phyloP scores from a whole-genome alignment of 805 yeast genomes.

The Saccharomycopsis olivae region DNA sequence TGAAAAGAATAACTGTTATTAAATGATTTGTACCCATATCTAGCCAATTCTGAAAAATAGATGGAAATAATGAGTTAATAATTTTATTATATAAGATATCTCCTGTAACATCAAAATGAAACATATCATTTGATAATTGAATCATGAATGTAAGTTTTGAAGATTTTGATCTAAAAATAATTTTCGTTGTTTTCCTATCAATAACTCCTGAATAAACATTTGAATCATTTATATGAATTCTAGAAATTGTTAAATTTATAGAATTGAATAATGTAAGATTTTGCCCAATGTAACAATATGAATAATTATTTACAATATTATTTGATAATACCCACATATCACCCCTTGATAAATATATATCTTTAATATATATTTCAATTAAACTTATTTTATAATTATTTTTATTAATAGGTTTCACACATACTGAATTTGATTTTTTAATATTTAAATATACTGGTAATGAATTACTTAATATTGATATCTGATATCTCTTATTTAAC shows the following conservation, averaged over 20 bases:
- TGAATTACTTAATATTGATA: slow-evolving; percentile 52
- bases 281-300: slow-evolving; percentile 25
- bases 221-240: slow-evolving; percentile 53
- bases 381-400: slow-evolving; percentile 62
- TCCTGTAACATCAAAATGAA: slow-evolving; percentile 96
- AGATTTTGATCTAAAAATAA: slow-evolving; percentile 85
- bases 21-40: slow-evolving; percentile 81
- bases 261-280: slow-evolving; percentile 48
- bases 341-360: slow-evolving; percentile 73
- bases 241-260: slow-evolving; percentile 53
- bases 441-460: slow-evolving; percentile 52
- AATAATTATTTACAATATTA: slow-evolving; percentile 56
- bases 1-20: slow-evolving; percentile 80
- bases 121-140: slow-evolving; percentile 92
- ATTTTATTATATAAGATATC: slow-evolving; percentile 88
- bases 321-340: slow-evolving; percentile 85
- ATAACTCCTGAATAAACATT: slow-evolving; percentile 68
- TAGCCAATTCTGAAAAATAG: slow-evolving; percentile 80
- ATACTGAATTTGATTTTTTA: slow-evolving; percentile 56
- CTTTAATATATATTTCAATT: slow-evolving; percentile 72
- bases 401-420: slow-evolving; percentile 33
- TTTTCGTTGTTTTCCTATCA: slow-evolving; percentile 54
- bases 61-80: slow-evolving; percentile 86
- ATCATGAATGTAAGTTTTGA: slow-evolving; percentile 74
- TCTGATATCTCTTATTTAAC: slow-evolving; percentile 25